phyloP scores from a whole-genome alignment of 805 yeast genomes.

The Myxozyma geophila region DNA sequence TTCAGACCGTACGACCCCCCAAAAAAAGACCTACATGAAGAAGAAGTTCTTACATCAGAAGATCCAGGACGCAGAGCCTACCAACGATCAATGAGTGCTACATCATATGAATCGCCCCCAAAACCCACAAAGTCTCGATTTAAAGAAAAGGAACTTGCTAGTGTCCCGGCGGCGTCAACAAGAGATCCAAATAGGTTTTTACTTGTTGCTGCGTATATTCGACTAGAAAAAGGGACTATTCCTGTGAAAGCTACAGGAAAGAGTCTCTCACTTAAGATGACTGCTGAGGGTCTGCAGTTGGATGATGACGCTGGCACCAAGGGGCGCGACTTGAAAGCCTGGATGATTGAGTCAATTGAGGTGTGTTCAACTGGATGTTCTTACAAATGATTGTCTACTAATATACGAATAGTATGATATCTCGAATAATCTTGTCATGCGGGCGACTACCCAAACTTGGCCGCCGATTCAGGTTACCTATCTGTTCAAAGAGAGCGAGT shows the following conservation, averaged over 20 bases:
- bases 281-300: conserved; percentile 24
- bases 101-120: neutral
- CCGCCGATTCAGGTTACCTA: conserved; percentile 31
- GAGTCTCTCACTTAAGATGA: conserved; percentile 21
- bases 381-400: neutral
- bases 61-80: neutral
- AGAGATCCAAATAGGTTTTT: conserved; percentile 28
- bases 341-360: conserved; percentile 32
- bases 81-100: neutral
- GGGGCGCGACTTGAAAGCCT: conserved; percentile 29
- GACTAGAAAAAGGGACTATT: conserved; percentile 8
- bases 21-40: too few species aligned
- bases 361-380: neutral
- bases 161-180: conserved; percentile 7
- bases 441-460: conserved; percentile 27
- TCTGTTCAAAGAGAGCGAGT: conserved; percentile 19
- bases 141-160: conserved; percentile 1
- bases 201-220: conserved; percentile 28
- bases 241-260: conserved; percentile 19
- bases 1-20: conserved; percentile 15
- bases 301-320: conserved; percentile 22
- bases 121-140: neutral
- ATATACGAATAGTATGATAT: conserved; percentile 22
- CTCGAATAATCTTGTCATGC: conserved; percentile 16
- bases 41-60: neutral